These are phyloP conservation scores for Beverwykella pulmonaria DNA, from an alignment of 495 filamentous ascomycete species.

Conservation along the genomic window DNA sequence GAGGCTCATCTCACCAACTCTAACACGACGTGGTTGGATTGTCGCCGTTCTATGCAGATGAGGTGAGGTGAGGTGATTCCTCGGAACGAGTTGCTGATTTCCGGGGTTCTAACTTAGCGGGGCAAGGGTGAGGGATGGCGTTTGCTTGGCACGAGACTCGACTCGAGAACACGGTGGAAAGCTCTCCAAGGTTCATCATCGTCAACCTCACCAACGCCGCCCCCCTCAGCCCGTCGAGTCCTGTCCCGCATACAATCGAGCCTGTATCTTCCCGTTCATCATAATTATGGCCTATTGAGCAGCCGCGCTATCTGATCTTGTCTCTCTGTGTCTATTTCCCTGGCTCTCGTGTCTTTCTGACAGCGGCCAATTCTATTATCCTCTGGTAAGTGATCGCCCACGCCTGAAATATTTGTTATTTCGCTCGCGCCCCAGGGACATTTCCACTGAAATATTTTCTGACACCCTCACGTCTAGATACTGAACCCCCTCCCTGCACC, in stretches of 20 bases:
- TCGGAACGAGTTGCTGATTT: too few species aligned
- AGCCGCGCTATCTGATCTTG: background rate
- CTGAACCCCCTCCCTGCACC: background rate
- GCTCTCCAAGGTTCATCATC: background rate
- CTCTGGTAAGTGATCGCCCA: background rate
- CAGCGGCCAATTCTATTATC: too few species aligned
- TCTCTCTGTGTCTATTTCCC: background rate
- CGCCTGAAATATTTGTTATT: background rate
- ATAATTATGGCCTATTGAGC: constrained; percentile 11
- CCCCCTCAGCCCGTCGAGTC: background rate
- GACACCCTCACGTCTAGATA: background rate
- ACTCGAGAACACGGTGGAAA: background rate
- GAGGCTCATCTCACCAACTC: too few species aligned
- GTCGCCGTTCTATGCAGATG: background rate
- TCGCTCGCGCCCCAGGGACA: background rate
- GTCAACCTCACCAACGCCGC: background rate
- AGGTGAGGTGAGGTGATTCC: too few species aligned
- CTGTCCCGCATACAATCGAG: background rate
- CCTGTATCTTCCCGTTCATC: background rate
- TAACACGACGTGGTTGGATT: too few species aligned
- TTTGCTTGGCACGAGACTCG: background rate
- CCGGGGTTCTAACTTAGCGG: too few species aligned
- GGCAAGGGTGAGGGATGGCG: too few species aligned
- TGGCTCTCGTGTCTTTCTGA: background rate
- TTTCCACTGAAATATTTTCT: background rate